Conservation (phyloP, 441 rosid genomes). For the Omphalea diandra region DNA sequence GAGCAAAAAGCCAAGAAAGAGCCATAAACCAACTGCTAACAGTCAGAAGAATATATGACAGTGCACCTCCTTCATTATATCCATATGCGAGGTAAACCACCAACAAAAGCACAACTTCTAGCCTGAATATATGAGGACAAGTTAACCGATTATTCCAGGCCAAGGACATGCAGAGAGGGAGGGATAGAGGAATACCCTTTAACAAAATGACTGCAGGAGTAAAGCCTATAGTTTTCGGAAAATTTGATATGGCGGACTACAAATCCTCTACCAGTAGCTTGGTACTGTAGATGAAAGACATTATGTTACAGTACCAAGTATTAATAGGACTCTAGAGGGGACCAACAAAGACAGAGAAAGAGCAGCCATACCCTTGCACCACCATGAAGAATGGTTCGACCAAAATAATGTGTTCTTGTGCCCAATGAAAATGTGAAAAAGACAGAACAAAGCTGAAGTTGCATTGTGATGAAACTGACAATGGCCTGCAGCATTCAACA, state of each 20-base stretch:
- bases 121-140: constrained; percentile 45
- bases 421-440: constrained; percentile 99
- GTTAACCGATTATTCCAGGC: constrained; percentile 22
- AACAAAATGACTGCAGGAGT: constrained; percentile 97
- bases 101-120: constrained; percentile 85
- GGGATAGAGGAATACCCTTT: constrained; percentile 60
- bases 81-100: constrained; percentile 90
- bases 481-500: constrained; percentile 65
- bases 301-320: constrained; percentile 20
- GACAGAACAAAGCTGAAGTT: constrained; percentile 92
- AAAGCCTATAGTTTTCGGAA: constrained; percentile 93
- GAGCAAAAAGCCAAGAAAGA: constrained; percentile 96
- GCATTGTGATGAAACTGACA: constrained; percentile 94
- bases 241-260: constrained; percentile 94
- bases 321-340: no score
- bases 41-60: constrained; percentile 80
- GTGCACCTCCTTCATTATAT: constrained; percentile 71
- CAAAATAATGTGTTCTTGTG: constrained; percentile 96
- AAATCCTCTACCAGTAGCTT: constrained; percentile 99
- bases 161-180: constrained; percentile 12
- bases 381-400: constrained; percentile 97
- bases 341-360: constrained; percentile 6
- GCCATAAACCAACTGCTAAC: constrained; percentile 99
- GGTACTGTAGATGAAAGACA: constrained; percentile 62
- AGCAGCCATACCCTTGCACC: constrained; percentile 84